These are phyloP conservation scores for Myxozyma mucilagina DNA, from an alignment of 805 yeast species.

Conservation along the genomic window DNA sequence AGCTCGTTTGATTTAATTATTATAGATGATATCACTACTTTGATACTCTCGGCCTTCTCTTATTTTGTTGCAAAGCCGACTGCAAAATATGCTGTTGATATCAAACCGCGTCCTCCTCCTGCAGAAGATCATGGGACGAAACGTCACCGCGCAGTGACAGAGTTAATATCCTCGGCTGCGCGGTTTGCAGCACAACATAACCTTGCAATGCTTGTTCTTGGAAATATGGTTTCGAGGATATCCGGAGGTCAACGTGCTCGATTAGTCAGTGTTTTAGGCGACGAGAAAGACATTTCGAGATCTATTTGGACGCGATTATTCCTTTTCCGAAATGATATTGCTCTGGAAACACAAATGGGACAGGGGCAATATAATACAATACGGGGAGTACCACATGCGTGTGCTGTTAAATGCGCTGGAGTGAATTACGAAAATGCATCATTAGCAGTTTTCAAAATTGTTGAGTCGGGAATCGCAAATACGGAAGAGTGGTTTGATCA, in stretches of 20 bases:
- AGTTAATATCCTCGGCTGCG: slow-evolving; percentile 2
- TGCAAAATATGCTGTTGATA: neutral
- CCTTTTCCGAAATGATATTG: slow-evolving; percentile 22
- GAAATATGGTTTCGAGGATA: slow-evolving; percentile 22
- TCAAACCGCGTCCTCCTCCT: neutral
- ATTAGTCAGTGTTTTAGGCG: slow-evolving; percentile 21
- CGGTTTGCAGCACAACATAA: slow-evolving; percentile 13
- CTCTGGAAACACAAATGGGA: neutral
- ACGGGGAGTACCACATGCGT: slow-evolving; percentile 27
- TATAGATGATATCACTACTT: slow-evolving; percentile 24
- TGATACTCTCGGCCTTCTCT: slow-evolving; percentile 9
- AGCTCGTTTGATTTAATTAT: slow-evolving; percentile 10
- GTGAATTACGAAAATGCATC: slow-evolving; percentile 20
- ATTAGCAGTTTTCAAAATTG: slow-evolving; percentile 16
- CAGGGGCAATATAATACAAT: neutral
- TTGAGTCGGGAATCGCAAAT: slow-evolving; percentile 12
- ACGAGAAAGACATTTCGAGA: slow-evolving; percentile 1
- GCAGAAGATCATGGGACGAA: slow-evolving; percentile 12
- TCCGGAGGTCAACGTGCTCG: slow-evolving; percentile 15
- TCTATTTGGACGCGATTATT: slow-evolving; percentile 24
- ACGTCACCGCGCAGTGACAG: slow-evolving; percentile 10
- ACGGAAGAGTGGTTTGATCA: slow-evolving; percentile 13
- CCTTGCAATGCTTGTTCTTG: slow-evolving; percentile 13
- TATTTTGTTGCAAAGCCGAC: neutral
- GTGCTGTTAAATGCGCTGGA: slow-evolving; percentile 22